Conservation (phyloP, 306 rosid species). For the Rubus parviflorus region DNA sequence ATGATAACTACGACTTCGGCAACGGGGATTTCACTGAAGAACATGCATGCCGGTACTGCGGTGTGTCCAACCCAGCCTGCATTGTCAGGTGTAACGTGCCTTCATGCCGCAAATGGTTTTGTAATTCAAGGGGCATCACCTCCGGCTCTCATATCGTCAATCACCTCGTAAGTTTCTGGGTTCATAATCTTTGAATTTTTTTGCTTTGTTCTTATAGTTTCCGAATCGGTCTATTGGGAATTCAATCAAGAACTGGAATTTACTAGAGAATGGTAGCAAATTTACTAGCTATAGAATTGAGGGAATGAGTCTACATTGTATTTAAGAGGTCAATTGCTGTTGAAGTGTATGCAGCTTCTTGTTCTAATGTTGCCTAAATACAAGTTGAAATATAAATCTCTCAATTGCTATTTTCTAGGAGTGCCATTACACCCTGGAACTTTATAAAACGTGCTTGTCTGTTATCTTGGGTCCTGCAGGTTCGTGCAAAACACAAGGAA, state of each 20-base stretch:
- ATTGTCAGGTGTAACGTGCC: constrained; percentile 99
- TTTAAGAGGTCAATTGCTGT: not conserved
- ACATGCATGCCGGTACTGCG: constrained; percentile 96
- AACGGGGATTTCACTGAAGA: constrained; percentile 93
- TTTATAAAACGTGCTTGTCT: not conserved
- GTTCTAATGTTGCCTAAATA: not conserved
- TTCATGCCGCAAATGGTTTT: constrained; percentile 96
- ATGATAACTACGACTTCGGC: constrained; percentile 72
- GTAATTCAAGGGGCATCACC: constrained; percentile 95
- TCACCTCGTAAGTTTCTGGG: constrained; percentile 71
- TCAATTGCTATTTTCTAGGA: not conserved
- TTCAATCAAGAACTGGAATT: not conserved
- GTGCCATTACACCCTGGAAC: not conserved
- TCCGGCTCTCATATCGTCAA: constrained; percentile 98
- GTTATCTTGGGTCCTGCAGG: constrained; percentile 52
- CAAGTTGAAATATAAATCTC: not conserved
- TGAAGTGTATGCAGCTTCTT: not conserved
- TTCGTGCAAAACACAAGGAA: constrained; percentile 98
- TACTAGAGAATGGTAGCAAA: not conserved
- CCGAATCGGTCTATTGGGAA: not conserved
- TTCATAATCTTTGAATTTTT: not conserved
- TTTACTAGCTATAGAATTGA: not conserved
- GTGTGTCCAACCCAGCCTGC: constrained; percentile 95
- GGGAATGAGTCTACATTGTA: not conserved
- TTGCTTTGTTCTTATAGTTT: not conserved